Base-by-base conservation (phyloP, 1,284 basidiomycete species). In the Coniferiporia sulphurascens region DNA sequence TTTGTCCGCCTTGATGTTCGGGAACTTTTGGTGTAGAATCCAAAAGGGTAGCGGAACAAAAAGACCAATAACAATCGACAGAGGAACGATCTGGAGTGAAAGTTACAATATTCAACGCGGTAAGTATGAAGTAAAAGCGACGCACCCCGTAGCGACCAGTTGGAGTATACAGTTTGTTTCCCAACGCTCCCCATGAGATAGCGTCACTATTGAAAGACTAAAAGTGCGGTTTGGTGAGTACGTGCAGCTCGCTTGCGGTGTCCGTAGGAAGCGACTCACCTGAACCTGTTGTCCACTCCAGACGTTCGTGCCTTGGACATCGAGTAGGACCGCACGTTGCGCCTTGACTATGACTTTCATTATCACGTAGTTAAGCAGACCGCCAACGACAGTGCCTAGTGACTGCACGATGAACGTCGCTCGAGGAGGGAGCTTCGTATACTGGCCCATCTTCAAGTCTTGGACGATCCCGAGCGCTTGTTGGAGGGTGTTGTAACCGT, bases 381-480 rank as follows among this genome's bases (percentile, higher is more conserved):
- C 67, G 2, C 64, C 68, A 66, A 67, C 46, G 43, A 78, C 60
- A 0, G 77, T 73, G 1, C 75, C 76, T 46, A 75, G 64, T 19
- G 74, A 64, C 67, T 81, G 79, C 17, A 74, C 69, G 15, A 66
- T 61, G 62, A 81, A 78, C n/a, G 76, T 77, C 4, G 71, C 66
- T 12, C 77, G 70, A 4, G 80, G 80, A 13, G 79, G 78, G 36
- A 82, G 68, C 68, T 82, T 82, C 65, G 78, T 68, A 69, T 82
- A 81, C 64, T 80, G 78, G 4, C 75, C 78, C 49, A 81, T 68
- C 67, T 81, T 82, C 59, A 82, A 69, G 61, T 81, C 67, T 70
- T 73, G 44, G 58, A 70, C 62, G 68, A 74, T 53, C 53, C 69
- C 62, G 59, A 70, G 55, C 21, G 68, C 67, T 55, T 71, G 70